Base-by-base conservation (phyloP, 192 early-diverging fungal genomes). In the Neocallimastix lanati region DNA sequence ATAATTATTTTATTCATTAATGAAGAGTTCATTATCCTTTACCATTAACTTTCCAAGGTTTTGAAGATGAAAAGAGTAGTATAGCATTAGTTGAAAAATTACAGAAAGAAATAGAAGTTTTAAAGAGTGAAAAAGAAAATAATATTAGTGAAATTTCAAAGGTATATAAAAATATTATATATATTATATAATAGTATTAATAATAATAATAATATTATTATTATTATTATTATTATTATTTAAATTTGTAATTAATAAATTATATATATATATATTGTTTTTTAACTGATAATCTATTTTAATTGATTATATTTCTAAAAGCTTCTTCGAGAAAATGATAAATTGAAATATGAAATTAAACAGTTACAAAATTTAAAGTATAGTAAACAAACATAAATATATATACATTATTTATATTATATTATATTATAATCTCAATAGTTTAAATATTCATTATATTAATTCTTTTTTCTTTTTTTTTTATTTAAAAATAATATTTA, bases 21-120 rank as follows among this genome's bases (percentile, higher is more conserved):
- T n/a, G n/a, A n/a, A 88, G 87, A 25, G 86, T 89, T 13, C 88
- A 89, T 77, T 89, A 89, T 81, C 88, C 88, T 12, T 77, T 89
- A 28, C 88, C 88, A 27, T 79, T 89, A 50, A 79, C 79, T 28
- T 76, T 77, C 28, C 28, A 83, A 78, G 29, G 27, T 37, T 78
- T 83, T 28, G 36, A 33, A 25, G 40, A 29, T n/a, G 80, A 79
- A 28, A 29, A 28, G 28, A 28, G 37, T 37, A 28, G 16, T 78
- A 18, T 28, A 13, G 3, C 50, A 67, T 67, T 67, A n/a, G 18
- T 67, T 67, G 50, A 67, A 25, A 28, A n/a, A 40, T 28, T 29
- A 77, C 15, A 58, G 15, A 38, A 18, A 16, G 81, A 87, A 79
- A 82, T 81, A 28, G 58, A 28, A 13, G 25, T 35, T 25, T 78